Conservation (phyloP, 805 yeast species). For the Saccharomyces cerevisiae region DNA sequence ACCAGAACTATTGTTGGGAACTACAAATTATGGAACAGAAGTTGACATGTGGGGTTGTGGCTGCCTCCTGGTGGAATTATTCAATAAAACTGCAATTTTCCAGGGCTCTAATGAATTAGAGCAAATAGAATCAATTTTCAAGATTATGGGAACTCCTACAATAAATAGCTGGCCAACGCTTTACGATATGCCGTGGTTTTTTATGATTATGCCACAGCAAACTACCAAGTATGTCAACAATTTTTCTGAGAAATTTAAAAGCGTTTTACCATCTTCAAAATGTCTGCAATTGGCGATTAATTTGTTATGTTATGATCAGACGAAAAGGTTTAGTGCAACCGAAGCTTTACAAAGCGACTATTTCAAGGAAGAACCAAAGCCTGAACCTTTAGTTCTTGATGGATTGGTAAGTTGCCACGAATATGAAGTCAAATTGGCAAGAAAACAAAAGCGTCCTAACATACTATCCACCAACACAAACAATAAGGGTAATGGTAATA, state of each 20-base stretch:
- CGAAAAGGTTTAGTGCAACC: conserved; percentile 53
- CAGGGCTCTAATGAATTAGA: conserved; percentile 85
- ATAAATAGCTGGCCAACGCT: conserved; percentile 67
- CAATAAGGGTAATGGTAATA: background rate
- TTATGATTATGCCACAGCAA: conserved; percentile 58
- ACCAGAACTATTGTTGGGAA: conserved; percentile 84
- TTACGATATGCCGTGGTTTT: conserved; percentile 87
- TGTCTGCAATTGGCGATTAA: conserved; percentile 58
- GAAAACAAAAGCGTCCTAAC: conserved; percentile 41
- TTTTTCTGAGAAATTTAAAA: conserved; percentile 38
- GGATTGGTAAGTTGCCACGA: conserved; percentile 86
- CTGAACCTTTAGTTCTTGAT: conserved; percentile 48
- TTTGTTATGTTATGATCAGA: conserved; percentile 63
- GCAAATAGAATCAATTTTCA: conserved; percentile 69
- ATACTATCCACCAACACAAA: background rate
- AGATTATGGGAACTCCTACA: conserved; percentile 82
- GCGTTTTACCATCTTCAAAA: conserved; percentile 37
- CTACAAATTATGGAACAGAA: conserved; percentile 82
- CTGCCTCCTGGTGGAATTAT: conserved; percentile 77
- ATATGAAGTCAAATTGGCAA: conserved; percentile 61
- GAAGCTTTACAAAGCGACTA: conserved; percentile 65
- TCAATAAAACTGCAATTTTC: conserved; percentile 65
- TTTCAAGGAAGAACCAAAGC: conserved; percentile 60
- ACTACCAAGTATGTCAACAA: conserved; percentile 19
- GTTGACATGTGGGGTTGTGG: conserved; percentile 98